Evolutionary conservation across 176 grass and related monocot genomes (phyloP).

Genomic region (Guadua angustifolia): DNA sequence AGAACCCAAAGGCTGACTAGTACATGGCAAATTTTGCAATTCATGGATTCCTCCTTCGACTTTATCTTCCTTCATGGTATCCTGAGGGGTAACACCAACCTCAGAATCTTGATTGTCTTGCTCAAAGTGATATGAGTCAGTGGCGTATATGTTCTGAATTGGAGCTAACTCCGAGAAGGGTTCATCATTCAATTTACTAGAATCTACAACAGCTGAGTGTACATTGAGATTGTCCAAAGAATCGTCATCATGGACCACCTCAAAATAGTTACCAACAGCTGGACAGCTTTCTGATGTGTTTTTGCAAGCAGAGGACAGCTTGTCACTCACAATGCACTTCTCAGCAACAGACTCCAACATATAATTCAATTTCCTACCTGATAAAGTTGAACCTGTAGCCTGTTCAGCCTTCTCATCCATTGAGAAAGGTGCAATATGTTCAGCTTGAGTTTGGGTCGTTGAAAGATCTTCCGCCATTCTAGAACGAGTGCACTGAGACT

Average conservation of each 20-base stretch:
- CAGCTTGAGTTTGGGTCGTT: slow-evolving; percentile 27
- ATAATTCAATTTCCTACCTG: slow-evolving; percentile 34
- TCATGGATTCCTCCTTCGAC: slow-evolving; percentile 39
- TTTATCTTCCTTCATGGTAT: slow-evolving; percentile 40
- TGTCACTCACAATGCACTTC: slow-evolving; percentile 38
- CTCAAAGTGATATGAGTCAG: slow-evolving; percentile 49
- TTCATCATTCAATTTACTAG: slow-evolving; percentile 43
- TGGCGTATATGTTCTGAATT: slow-evolving; percentile 44
- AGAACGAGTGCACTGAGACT: slow-evolving; percentile 36
- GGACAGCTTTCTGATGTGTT: slow-evolving; percentile 48
- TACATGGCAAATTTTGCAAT: slow-evolving; percentile 42
- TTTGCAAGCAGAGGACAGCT: slow-evolving; percentile 46
- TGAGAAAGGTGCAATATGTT: slow-evolving; percentile 41
- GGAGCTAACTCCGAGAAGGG: slow-evolving; percentile 53
- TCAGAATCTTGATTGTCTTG: slow-evolving; percentile 44
- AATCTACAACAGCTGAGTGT: slow-evolving; percentile 34
- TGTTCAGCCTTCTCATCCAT: slow-evolving; percentile 46
- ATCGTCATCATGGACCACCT: slow-evolving; percentile 42
- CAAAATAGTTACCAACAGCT: slow-evolving; percentile 55
- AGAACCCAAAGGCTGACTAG: slow-evolving; percentile 22
- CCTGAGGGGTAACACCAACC: slow-evolving; percentile 23
- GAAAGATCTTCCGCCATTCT: slow-evolving; percentile 30
- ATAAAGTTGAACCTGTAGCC: slow-evolving; percentile 34
- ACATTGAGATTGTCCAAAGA: slow-evolving; percentile 52
- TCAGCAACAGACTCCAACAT: slow-evolving; percentile 43